Evolutionary conservation across 139 green algal species (phyloP), one percentile per base, ranked within the genome.

Genomic region (Closterium sp.): DNA sequence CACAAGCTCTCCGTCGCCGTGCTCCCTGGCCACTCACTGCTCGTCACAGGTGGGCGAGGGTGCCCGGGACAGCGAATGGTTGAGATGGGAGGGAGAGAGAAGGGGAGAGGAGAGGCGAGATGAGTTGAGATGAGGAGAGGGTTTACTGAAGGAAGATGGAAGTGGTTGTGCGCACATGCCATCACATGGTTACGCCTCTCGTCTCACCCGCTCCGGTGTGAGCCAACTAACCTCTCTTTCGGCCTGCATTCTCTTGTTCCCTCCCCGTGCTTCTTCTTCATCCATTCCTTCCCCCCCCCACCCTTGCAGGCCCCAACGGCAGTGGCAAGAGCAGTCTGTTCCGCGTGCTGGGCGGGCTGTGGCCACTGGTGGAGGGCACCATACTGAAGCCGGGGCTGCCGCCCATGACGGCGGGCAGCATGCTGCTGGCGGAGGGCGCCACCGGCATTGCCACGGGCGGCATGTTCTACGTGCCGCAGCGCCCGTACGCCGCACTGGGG

Each of bases 401-500:
- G 5, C 43, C 33, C 12, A 55, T 91, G 30, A 76, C 55, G 25
- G 55, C 55, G 25, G 30, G 84, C 31, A 33, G 84, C 84, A 33
- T 86, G 84, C 84, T 86, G 16, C 55, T 76, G 5, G 55, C 55
- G 25, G 55, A 76, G 55, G 55, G 55, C 10, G 55, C 55, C 55
- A 76, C 55, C 23, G 55, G 55, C 55, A 76, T 76, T 4, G 55
- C 55, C 55, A 93, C 10, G 10, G 21, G 33, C 3, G 86, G 38
- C 96, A 90, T 96, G 30, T 95, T 97, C 85, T 97, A 99, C 93
- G 93, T 99, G 89, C 98, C 98, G 2, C 98, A 99, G 95, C 95
- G 96, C 85, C 98, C 98, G 0, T 99, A 99, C 94, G 96, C 99
- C 93, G 97, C 98, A 35, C 95, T 99, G 76, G 98, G 97, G 85